phyloP scores from a whole-genome alignment of 345 rosid genomes.

The Salix viminalis region DNA sequence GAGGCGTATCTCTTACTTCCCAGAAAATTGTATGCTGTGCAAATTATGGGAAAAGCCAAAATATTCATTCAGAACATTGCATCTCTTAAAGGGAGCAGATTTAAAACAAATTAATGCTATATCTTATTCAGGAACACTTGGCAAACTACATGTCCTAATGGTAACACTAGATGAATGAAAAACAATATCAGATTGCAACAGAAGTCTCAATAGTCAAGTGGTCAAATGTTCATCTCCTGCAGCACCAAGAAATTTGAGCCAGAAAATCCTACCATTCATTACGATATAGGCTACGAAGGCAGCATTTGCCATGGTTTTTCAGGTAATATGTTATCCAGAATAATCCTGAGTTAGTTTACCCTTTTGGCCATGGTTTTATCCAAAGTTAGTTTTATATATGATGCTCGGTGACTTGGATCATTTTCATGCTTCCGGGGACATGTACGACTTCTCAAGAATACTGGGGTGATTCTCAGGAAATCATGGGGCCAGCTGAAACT shows the following conservation, averaged over 20 bases:
- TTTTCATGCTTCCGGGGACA: not conserved
- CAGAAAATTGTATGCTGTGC: too few species aligned
- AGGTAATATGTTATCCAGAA: not conserved
- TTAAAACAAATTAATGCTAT: too few species aligned
- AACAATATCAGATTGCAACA: not conserved
- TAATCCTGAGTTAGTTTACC: not conserved
- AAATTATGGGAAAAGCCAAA: too few species aligned
- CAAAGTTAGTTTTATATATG: not conserved
- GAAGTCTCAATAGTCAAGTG: not conserved
- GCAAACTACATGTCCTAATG: too few species aligned
- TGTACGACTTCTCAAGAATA: not conserved
- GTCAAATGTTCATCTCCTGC: not conserved
- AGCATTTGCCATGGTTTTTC: not conserved
- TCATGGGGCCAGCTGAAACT: not conserved
- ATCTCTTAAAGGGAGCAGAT: too few species aligned
- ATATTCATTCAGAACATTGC: too few species aligned
- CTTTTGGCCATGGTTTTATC: not conserved
- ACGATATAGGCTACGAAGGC: not conserved
- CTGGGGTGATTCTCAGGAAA: not conserved
- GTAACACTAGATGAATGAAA: too few species aligned
- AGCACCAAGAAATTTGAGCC: not conserved
- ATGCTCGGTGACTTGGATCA: not conserved
- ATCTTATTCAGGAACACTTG: too few species aligned
- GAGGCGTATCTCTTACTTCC: too few species aligned
- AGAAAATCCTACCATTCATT: not conserved